Percentiles rank a stretch among this genome's conserved stretches.
These are phyloP conservation scores for Didymella pomorum DNA, from an alignment of 2,329 filamentous ascomycete genomes.

Conservation along the genomic window DNA sequence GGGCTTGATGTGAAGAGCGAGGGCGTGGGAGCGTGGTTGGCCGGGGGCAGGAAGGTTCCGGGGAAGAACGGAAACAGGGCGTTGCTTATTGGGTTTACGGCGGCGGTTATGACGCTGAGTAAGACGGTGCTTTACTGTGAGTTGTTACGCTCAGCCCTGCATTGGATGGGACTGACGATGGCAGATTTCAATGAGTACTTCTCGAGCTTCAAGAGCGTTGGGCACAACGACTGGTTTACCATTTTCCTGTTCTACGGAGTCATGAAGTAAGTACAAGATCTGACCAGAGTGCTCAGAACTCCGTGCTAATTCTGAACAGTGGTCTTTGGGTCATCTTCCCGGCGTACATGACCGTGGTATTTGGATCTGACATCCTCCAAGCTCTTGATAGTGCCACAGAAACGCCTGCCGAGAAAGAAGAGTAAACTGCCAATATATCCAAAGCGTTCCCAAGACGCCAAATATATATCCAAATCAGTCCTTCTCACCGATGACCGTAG, in stretches of 20 bases:
- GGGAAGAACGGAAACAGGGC: constrained; percentile 63
- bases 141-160: constrained; percentile 31
- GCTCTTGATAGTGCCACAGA: constrained; percentile 60
- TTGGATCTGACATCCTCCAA: constrained; percentile 68
- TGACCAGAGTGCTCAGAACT: neutral
- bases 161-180: constrained; percentile 17
- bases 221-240: constrained; percentile 65
- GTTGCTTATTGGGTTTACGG: constrained; percentile 65
- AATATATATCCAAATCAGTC: no score
- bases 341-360: constrained; percentile 67
- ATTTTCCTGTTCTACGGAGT: constrained; percentile 69
- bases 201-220: constrained; percentile 67
- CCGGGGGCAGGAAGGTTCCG: constrained; percentile 59
- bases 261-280: constrained; percentile 65
- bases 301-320: constrained; percentile 49
- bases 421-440: constrained; percentile 1
- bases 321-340: constrained; percentile 72
- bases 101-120: constrained; percentile 69
- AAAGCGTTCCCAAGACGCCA: no score
- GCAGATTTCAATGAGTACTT: constrained; percentile 68
- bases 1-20: constrained; percentile 50
- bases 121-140: constrained; percentile 74
- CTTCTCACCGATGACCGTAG: no score
- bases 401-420: constrained; percentile 34
- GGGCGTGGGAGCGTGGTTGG: constrained; percentile 55